phyloP scores from a whole-genome alignment of 1,284 basidiomycete genomes.

The Trichosporon asahii region DNA sequence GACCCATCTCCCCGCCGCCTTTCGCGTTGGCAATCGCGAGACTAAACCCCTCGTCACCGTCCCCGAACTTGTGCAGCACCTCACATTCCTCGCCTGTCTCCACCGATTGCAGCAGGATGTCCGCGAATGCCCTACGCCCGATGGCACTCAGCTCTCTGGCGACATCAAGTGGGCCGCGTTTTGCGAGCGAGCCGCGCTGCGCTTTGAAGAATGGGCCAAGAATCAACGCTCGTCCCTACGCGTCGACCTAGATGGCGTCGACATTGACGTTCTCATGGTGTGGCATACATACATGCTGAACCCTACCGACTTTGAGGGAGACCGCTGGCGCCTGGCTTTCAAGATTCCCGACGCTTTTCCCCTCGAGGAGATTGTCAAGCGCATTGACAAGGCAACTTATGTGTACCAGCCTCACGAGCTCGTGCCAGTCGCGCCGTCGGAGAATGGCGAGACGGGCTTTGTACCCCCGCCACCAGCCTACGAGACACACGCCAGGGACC shows the following conservation, averaged over 20 bases:
- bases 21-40: constrained; percentile 19
- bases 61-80: constrained; percentile 29
- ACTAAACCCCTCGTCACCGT: constrained; percentile 20
- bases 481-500: constrained; percentile 9
- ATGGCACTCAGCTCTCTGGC: constrained; percentile 4
- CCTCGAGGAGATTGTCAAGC: constrained; percentile 20
- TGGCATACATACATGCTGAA: constrained; percentile 46
- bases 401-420: constrained; percentile 15
- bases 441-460: background rate
- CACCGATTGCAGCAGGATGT: constrained; percentile 23
- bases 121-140: constrained; percentile 12
- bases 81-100: constrained; percentile 29
- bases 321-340: constrained; percentile 22
- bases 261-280: constrained; percentile 35
- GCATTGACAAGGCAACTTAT: constrained; percentile 19
- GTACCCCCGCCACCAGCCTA: constrained; percentile 13
- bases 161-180: constrained; percentile 28
- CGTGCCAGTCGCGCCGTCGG: background rate
- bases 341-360: constrained; percentile 23
- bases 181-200: constrained; percentile 19
- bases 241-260: constrained; percentile 1
- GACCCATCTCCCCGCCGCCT: constrained; percentile 25
- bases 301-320: constrained; percentile 30
- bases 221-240: too few relatives aligned
- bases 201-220: constrained; percentile 20